Evolutionary conservation across 177 flowering plant genomes (phyloP).

Genomic region (Vitis hybrid): DNA sequence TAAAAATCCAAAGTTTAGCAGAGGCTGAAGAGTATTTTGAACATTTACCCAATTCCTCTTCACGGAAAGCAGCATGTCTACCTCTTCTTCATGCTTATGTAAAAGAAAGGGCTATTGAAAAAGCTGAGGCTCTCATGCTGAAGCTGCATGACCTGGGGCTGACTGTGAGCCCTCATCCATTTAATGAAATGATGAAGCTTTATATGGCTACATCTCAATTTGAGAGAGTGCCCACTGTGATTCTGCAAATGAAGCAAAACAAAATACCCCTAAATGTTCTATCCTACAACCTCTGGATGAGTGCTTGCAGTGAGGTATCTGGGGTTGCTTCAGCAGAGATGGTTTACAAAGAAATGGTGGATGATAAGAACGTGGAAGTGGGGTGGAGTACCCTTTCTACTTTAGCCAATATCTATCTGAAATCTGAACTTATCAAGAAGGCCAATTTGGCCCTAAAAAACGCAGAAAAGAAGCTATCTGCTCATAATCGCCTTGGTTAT

Average conservation of each 20-base stretch:
- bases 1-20: conserved; percentile 29
- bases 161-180: conserved; percentile 42
- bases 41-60: conserved; percentile 23
- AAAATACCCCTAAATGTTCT: conserved; percentile 47
- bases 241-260: conserved; percentile 50
- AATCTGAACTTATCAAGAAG: conserved; percentile 35
- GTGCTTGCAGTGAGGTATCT: conserved; percentile 34
- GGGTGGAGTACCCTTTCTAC: conserved; percentile 60
- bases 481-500: conserved; percentile 39
- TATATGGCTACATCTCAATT: conserved; percentile 44
- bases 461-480: conserved; percentile 54
- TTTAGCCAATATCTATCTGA: conserved; percentile 45
- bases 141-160: conserved; percentile 45
- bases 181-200: conserved; percentile 66
- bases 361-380: conserved; percentile 39
- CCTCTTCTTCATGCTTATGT: conserved; percentile 55
- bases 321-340: conserved; percentile 38
- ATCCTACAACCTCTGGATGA: conserved; percentile 76
- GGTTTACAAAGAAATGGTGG: conserved; percentile 47
- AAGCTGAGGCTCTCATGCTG: conserved; percentile 56
- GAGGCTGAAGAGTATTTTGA: conserved; percentile 58
- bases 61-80: conserved; percentile 45
- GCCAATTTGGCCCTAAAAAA: conserved; percentile 35
- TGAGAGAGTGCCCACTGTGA: conserved; percentile 40
- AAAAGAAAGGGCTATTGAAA: conserved; percentile 29